Base-by-base conservation (phyloP, 2,329 filamentous ascomycete genomes). In the Bipolaris cookei region DNA sequence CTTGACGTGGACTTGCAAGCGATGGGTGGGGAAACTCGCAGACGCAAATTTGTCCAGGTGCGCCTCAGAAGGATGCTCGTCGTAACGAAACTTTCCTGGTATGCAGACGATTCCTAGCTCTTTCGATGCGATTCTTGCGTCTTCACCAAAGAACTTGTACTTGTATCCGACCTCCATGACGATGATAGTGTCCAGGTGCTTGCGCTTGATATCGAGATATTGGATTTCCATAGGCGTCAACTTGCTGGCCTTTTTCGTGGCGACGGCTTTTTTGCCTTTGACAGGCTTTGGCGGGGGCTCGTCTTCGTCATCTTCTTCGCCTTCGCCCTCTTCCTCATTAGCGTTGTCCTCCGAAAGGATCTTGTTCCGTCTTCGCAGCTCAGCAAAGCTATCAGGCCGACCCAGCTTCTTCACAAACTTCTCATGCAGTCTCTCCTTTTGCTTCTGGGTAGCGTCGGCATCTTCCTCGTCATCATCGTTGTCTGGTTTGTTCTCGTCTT, bases 161-260 rank as follows among this genome's bases (percentile, higher is more conserved):
- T 99, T 99, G 80, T 99, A 99, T 48, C 95, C 95, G 7, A 98
- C 95, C 75, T 99, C 94, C 50, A 98, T 88, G 11, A 98, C 90
- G 51, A 99, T 82, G 18, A 99, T 70, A 0, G 94, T 95, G 72
- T 98, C 95, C 80, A 92, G 84, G 73, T 98, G 88, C 66, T 94
- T 91, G 58, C 88, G 84, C 79, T 99, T 99, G 76, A 99, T 96
- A 16, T 96, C 93, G 5, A 99, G 83, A 56, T 97, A 90, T 70
- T 98, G 95, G 38, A 90, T 85, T 75, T 98, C 93, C 88, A 99
- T 90, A 0, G 95, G 95, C 0, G 95, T 99, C 58, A 99, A 84
- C 74, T 97, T 97, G 52, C 77, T 85, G 59, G 86, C 85, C 73
- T 92, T 96, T 77, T 91, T 96, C 62, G 81, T 64, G 69, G 80